phyloP scores from a whole-genome alignment of 768 basidiomycete species.

The Pleurotus tuber-regium region DNA sequence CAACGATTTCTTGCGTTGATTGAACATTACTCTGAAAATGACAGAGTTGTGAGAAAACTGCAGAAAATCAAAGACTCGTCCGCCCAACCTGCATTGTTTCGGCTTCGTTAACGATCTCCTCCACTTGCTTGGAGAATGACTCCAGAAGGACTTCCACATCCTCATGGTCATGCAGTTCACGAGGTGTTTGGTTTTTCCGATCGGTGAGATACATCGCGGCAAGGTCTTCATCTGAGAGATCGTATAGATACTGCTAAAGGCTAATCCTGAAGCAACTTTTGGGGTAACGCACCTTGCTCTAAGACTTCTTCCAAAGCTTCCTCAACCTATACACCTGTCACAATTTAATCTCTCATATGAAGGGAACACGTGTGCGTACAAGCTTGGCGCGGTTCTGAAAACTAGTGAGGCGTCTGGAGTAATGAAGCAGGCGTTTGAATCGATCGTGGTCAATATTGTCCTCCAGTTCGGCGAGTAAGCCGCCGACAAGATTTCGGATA shows the following conservation, averaged over 20 bases:
- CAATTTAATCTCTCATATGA: not conserved
- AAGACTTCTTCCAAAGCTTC: conserved; percentile 90
- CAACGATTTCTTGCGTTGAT: conserved; percentile 97
- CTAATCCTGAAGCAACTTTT: not conserved
- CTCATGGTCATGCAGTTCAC: conserved; percentile 80
- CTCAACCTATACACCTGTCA: conserved; percentile 57
- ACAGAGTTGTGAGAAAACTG: not conserved
- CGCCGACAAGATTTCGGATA: conserved; percentile 86
- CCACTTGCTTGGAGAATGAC: conserved; percentile 93
- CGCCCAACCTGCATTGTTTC: conserved; percentile 73
- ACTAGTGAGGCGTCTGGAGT: conserved; percentile 81
- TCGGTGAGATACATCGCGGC: conserved; percentile 95
- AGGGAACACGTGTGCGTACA: conserved; percentile 37
- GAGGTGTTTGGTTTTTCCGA: conserved; percentile 60
- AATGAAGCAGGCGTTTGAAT: conserved; percentile 88
- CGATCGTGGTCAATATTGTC: conserved; percentile 95
- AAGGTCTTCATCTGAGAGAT: conserved; percentile 79
- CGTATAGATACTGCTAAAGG: not conserved
- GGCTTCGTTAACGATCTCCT: conserved; percentile 93
- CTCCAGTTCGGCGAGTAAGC: conserved; percentile 88
- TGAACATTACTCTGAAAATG: conserved; percentile 77
- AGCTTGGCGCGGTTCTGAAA: conserved; percentile 91
- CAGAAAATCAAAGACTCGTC: conserved; percentile 2
- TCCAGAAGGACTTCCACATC: conserved; percentile 93
- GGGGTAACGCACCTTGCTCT: conserved; percentile 62